phyloP scores from a whole-genome alignment of 768 basidiomycete species.

The Collybiopsis luxurians region DNA sequence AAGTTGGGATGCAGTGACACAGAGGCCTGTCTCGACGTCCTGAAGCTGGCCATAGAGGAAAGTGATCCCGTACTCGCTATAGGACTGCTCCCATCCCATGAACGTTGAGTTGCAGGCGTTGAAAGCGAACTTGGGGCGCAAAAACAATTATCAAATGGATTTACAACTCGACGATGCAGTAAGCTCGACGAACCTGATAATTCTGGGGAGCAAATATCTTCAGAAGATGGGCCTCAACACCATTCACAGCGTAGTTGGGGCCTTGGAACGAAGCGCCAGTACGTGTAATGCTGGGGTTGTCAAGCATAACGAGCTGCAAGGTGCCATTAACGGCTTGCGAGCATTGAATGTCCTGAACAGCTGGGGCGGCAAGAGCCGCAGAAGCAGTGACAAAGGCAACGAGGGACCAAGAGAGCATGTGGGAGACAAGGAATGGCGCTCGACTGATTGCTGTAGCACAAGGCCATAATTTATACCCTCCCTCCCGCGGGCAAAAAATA shows the following conservation, averaged over 20 bases:
- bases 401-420: neutral
- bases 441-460: too few relatives aligned
- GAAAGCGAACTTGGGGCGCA: neutral
- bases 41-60: conserved; percentile 3
- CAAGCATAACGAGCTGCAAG: conserved; percentile 1
- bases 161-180: neutral
- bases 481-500: too few relatives aligned
- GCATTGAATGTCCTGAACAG: neutral
- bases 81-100: neutral
- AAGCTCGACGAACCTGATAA: neutral
- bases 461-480: too few relatives aligned
- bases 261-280: neutral
- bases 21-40: neutral
- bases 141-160: neutral
- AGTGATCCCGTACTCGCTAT: neutral
- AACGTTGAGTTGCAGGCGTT: neutral
- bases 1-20: conserved; percentile 1
- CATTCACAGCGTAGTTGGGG: neutral
- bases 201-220: neutral
- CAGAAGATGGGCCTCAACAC: neutral
- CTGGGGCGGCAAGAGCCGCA: neutral
- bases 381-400: neutral
- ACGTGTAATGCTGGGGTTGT: neutral
- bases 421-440: neutral
- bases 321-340: neutral